phyloP scores from a whole-genome alignment of 371 early-diverging fungal species.

The Lichtheimia corymbifera region DNA sequence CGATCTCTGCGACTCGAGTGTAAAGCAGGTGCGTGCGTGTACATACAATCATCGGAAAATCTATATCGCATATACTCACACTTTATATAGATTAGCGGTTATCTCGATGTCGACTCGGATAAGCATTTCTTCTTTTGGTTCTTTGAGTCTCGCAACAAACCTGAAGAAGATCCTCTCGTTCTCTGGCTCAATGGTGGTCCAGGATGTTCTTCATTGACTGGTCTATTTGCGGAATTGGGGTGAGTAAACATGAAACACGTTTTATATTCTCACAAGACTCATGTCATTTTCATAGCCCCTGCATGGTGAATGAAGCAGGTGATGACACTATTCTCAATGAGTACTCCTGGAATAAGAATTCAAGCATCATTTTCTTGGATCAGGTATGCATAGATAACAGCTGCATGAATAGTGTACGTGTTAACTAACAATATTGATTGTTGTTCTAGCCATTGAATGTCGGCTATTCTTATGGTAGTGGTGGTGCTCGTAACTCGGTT shows the following conservation, averaged over 20 bases:
- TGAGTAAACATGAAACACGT: conserved; percentile 7
- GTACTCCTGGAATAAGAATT: conserved; percentile 79
- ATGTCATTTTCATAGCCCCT: conserved; percentile 45
- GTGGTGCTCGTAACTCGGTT: conserved; percentile 42
- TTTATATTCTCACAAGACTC: not conserved
- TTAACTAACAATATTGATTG: not conserved
- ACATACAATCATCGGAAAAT: not conserved
- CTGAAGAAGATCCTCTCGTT: conserved; percentile 74
- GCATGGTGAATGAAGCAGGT: conserved; percentile 63
- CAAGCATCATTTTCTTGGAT: conserved; percentile 85
- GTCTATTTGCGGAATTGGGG: conserved; percentile 84
- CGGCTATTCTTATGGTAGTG: conserved; percentile 69
- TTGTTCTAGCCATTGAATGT: conserved; percentile 59
- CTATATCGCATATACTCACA: not conserved
- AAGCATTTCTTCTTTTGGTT: conserved; percentile 89
- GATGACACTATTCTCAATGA: conserved; percentile 54
- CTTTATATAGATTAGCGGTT: conserved; percentile 41
- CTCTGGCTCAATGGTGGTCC: conserved; percentile 90
- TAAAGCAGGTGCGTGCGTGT: conserved; percentile 59
- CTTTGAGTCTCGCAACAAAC: conserved; percentile 82
- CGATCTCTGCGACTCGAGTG: conserved; percentile 70
- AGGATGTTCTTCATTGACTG: conserved; percentile 77
- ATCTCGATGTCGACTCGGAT: conserved; percentile 59
- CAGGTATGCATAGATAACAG: conserved; percentile 37
- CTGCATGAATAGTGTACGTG: not conserved